These are phyloP conservation scores for Globisporangium okanoganense DNA, from an alignment of 352 stramenopile species.

Conservation along the genomic window DNA sequence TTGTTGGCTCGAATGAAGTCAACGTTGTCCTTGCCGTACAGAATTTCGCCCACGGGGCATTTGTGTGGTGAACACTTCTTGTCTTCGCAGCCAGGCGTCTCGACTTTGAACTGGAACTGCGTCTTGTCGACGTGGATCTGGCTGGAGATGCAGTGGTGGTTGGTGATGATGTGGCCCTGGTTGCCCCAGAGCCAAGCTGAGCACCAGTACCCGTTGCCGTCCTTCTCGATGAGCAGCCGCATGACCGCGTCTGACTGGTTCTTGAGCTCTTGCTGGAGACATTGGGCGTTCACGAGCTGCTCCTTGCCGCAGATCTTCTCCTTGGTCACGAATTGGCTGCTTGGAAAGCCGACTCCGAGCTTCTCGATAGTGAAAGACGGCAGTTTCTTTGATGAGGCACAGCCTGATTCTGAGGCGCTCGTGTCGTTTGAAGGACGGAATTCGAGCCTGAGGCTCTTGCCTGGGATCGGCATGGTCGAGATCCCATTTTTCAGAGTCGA, in stretches of 20 bases:
- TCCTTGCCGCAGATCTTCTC: background rate
- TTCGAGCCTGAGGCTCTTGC: constrained; percentile 16
- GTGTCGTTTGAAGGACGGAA: constrained; percentile 20
- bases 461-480: constrained; percentile 14
- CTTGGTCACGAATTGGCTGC: background rate
- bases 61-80: constrained; percentile 22
- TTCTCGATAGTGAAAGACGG: constrained; percentile 7
- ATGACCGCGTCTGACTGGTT: background rate
- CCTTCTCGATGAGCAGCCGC: constrained; percentile 1
- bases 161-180: constrained; percentile 33
- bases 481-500: constrained; percentile 11
- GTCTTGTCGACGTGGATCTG: constrained; percentile 39
- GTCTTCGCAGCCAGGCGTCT: constrained; percentile 24
- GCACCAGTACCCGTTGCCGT: background rate
- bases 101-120: constrained; percentile 57
- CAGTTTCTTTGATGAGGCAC: background rate
- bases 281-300: background rate
- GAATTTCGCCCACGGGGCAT: background rate
- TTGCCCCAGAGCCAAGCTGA: constrained; percentile 24
- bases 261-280: background rate
- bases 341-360: background rate
- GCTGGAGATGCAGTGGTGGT: constrained; percentile 33
- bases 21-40: constrained; percentile 31
- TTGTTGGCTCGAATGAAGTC: constrained; percentile 32
- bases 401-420: background rate